Percentiles rank a stretch among this genome's conserved stretches.
These are phyloP conservation scores for Phytophthora boehmeriae DNA, from an alignment of 352 stramenopile species.

Conservation along the genomic window DNA sequence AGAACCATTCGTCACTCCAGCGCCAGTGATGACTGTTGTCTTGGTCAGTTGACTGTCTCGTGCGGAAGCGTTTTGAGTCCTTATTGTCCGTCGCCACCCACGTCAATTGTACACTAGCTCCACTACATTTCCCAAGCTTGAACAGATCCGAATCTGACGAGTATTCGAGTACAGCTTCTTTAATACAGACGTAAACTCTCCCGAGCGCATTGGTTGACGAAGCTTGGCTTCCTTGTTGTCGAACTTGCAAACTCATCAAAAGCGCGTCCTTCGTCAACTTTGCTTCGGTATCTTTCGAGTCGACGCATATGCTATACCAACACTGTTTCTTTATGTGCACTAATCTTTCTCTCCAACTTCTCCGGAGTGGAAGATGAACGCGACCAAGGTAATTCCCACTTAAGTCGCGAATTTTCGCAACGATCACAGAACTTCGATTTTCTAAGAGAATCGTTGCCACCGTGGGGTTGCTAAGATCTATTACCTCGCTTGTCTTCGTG, in stretches of 20 bases:
- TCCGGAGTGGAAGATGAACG: constrained; percentile 40
- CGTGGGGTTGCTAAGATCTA: constrained; percentile 32
- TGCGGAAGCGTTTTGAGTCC: constrained; percentile 8
- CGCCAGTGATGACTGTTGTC: constrained; percentile 19
- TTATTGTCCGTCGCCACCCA: background rate
- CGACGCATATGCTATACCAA: constrained; percentile 16
- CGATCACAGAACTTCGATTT: constrained; percentile 19
- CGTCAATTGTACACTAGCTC: constrained; percentile 18
- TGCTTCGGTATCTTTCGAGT: background rate
- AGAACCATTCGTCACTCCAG: constrained; percentile 37
- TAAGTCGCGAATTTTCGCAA: constrained; percentile 28
- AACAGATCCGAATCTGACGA: constrained; percentile 7
- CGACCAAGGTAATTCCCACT: constrained; percentile 17
- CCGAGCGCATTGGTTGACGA: constrained; percentile 4
- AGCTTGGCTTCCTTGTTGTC: background rate
- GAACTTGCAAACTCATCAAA: constrained; percentile 24
- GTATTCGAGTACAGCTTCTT: constrained; percentile 16
- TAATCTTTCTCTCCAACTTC: constrained; percentile 31
- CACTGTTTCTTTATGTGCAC: constrained; percentile 14
- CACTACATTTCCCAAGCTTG: constrained; percentile 18
- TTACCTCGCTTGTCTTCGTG: constrained; percentile 19
- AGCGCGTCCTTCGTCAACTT: constrained; percentile 17
- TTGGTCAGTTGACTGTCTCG: constrained; percentile 17
- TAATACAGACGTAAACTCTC: constrained; percentile 24
- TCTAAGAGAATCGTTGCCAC: constrained; percentile 12